A percentile compares a stretch with the other conserved stretches of the same genome.
Conservation (phyloP, 352 stramenopile species). For the Pythium oligandrum region DNA sequence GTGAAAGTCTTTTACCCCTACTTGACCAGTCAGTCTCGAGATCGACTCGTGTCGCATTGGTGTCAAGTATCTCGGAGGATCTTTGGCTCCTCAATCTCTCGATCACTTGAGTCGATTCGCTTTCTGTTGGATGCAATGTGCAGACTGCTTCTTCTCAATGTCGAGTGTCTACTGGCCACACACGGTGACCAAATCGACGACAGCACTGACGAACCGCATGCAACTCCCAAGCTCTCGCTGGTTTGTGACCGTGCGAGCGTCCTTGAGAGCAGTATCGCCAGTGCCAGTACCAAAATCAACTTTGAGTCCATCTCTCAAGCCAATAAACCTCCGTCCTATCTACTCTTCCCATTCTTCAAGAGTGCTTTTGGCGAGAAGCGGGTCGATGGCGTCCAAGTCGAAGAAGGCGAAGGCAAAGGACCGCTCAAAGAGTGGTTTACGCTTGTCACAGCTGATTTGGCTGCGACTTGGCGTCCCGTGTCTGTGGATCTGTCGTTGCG, state of each 20-base stretch:
- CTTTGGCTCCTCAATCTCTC: neutral
- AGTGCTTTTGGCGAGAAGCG: constrained; percentile 68
- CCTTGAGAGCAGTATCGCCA: constrained; percentile 8
- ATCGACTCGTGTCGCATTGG: constrained; percentile 40
- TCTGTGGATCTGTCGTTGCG: constrained; percentile 5
- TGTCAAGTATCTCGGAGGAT: constrained; percentile 14
- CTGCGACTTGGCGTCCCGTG: constrained; percentile 42
- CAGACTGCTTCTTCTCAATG: constrained; percentile 48
- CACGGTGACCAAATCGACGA: constrained; percentile 2
- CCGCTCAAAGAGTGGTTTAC: constrained; percentile 74
- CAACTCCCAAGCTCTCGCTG: constrained; percentile 16
- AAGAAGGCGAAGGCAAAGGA: constrained; percentile 74
- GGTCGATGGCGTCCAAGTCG: constrained; percentile 46
- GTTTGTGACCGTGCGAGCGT: constrained; percentile 16
- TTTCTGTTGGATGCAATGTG: constrained; percentile 42
- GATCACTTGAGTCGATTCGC: constrained; percentile 6
- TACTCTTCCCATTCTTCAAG: constrained; percentile 58
- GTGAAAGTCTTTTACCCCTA: constrained; percentile 73
- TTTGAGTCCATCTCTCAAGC: constrained; percentile 1
- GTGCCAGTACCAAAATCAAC: constrained; percentile 6
- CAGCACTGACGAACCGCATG: neutral
- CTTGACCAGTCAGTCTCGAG: constrained; percentile 40
- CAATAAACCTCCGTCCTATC: constrained; percentile 1
- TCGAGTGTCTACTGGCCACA: constrained; percentile 7
- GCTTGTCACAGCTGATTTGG: constrained; percentile 32